Evolutionary conservation across 2,329 filamentous ascomycete species (phyloP).

Genomic region (Phoma herbarum): DNA sequence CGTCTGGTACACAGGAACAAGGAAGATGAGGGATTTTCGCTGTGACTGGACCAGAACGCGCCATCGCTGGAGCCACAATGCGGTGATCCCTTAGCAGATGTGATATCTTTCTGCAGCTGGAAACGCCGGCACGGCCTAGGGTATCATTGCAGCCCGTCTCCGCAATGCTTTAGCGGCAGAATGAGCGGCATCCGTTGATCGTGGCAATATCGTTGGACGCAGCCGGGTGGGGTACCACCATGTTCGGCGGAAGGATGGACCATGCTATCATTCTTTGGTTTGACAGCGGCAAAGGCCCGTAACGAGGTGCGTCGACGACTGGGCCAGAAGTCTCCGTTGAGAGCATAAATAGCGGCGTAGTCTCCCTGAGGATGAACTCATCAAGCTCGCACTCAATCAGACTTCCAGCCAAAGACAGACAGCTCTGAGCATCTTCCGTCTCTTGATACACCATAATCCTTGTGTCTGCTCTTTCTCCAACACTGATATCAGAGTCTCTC

Average conservation of each 20-base stretch:
- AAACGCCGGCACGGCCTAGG: constrained; percentile 54
- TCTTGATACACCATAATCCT: constrained; percentile 43
- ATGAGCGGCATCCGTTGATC: constrained; percentile 55
- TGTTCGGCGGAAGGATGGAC: constrained; percentile 49
- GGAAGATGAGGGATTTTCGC: constrained; percentile 53
- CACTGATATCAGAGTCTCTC: constrained; percentile 20
- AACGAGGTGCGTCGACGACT: constrained; percentile 37
- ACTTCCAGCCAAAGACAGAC: constrained; percentile 41
- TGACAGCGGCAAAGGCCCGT: constrained; percentile 44
- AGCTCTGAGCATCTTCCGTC: constrained; percentile 35
- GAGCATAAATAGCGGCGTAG: constrained; percentile 54
- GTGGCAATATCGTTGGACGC: constrained; percentile 57
- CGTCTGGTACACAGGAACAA: constrained; percentile 49
- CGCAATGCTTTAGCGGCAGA: constrained; percentile 55
- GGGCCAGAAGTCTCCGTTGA: constrained; percentile 35
- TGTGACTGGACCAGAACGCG: constrained; percentile 52
- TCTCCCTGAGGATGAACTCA: constrained; percentile 36
- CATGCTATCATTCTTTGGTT: constrained; percentile 50
- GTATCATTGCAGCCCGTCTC: constrained; percentile 56
- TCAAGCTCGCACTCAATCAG: constrained; percentile 40
- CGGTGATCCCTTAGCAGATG: constrained; percentile 52
- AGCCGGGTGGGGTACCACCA: constrained; percentile 53
- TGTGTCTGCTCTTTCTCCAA: constrained; percentile 34
- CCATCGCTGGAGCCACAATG: constrained; percentile 57
- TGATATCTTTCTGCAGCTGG: constrained; percentile 56